A percentile compares a stretch with the other conserved stretches of the same genome.
Conservation (phyloP, 768 basidiomycete species). For the Xerocomellus dryophilus region DNA sequence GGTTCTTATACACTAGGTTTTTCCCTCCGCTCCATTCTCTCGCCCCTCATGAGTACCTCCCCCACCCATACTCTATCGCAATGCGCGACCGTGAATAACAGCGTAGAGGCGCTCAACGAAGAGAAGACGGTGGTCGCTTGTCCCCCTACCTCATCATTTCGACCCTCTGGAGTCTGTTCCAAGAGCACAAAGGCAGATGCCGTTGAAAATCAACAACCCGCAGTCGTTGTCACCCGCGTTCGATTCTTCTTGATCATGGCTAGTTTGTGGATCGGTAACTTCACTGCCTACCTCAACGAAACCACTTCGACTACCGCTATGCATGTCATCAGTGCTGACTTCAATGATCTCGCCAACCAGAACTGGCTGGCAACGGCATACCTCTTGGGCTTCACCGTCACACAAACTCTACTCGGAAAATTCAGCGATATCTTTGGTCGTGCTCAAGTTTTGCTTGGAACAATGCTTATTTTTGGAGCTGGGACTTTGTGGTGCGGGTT, state of each 20-base stretch:
- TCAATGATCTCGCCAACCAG: constrained; percentile 30
- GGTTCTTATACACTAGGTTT: constrained; percentile 17
- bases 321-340: constrained; percentile 34
- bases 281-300: constrained; percentile 36
- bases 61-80: constrained; percentile 30
- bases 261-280: constrained; percentile 35
- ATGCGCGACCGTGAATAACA: constrained; percentile 32
- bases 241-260: constrained; percentile 35
- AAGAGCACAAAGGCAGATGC: not conserved
- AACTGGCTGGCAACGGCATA: constrained; percentile 37
- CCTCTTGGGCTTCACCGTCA: constrained; percentile 36
- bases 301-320: constrained; percentile 36
- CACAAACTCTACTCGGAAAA: constrained; percentile 33
- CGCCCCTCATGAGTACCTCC: constrained; percentile 26
- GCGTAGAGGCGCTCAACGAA: constrained; percentile 24
- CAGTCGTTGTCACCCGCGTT: constrained; percentile 27
- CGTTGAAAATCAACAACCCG: constrained; percentile 17
- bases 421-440: constrained; percentile 38
- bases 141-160: not conserved
- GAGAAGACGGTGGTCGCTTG: constrained; percentile 19
- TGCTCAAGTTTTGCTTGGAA: constrained; percentile 33
- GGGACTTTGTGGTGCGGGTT: constrained; percentile 35
- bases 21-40: not conserved
- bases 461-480: constrained; percentile 34
- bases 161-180: not conserved